Base-by-base conservation (phyloP, 2,329 filamentous ascomycete species). In the Colletotrichum liaoningense region DNA sequence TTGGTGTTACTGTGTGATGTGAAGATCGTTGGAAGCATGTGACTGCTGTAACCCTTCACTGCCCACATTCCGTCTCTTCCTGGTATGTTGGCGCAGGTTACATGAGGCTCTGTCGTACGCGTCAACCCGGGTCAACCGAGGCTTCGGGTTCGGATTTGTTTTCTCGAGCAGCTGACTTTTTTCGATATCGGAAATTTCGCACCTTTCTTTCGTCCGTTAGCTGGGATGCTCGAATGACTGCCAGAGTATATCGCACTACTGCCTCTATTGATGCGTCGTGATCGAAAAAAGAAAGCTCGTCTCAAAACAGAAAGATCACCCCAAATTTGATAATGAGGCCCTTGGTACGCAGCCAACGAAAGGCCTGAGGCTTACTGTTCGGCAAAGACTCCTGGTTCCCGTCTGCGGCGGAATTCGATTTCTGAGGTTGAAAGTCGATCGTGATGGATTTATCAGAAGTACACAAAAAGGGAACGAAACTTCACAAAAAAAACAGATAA, bases 21-120 rank as follows among this genome's bases (percentile, higher is more conserved):
- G 14, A 30, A 16, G 42, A 54, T 22, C 11, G 19, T 19, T 16
- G 38, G 49, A 63, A 55, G 64, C 58, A 72, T 69, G 69, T 69
- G 69, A 58, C 49, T 35, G 30, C 42, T 63, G 35, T 28, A 57
- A 63, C 57, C 52, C 33, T 16, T 59, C 22, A 26, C 12, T 24
- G 28, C 33, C 26, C 28, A 7, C 56, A n/a, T 55, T n/a, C 52
- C 46, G 26, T 49, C 38, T 59, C 11, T 55, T 46, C 59, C 12
- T 9, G 52, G 55, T 28, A 26, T 33, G 28, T 33, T 38, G 28
- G 16, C 55, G 30, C 28, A 28, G n/a, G 22, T 26, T 22, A 8
- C 28, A 22, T 6, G n/a, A 19, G 19, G 42, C 42, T 49, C 12
- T 35, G 30, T 22, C 11, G 46, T 4, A 11, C 46, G 33, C 11